Evolutionary conservation across 2,329 filamentous ascomycete genomes (phyloP), one percentile per base, ranked within the genome.

Genomic region (Aspergillus glaucus): DNA sequence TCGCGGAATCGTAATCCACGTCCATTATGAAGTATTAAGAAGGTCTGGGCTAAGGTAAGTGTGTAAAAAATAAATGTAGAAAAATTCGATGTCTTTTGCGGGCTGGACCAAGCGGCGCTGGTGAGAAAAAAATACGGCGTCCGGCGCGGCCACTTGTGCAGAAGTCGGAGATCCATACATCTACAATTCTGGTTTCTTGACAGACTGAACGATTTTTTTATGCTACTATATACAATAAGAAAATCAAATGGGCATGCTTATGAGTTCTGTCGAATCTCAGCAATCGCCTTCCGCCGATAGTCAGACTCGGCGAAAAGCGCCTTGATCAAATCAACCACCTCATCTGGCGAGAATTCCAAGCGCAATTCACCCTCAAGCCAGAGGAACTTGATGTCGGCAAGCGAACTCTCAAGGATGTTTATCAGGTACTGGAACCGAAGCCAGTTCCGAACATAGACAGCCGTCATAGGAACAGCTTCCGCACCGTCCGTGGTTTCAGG

Each of bases 311-410:
- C 80, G 63, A 85, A 85, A 32, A 85, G 64, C 15, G 81, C 82
- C 63, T 81, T 74, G 45, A 85, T 79, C 62, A 85, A 59, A 57
- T 84, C 82, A 12, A 82, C 71, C 7, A 85, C 76, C 61, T 85
- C 82, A 30, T 82, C 79, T 2, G 71, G 70, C 21, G 75, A 75
- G 66, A 84, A 85, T 59, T 85, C 81, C 48, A 84, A 61, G 51
- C 76, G 77, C 57, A 85, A 58, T 62, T 82, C 82, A n/a, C 80
- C 79, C 55, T 85, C 81, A 2, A 73, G 74, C 82, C 82, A 85
- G 40, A 85, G 62, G 53, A 79, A 85, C 58, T 79, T 82, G 66
- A 85, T 85, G 58, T 85, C 82, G 17, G 79, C 81, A 14, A 85
- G 66, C 44, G 75, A 80, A 48, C 78, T 78, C 47, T 84, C 82